Conservation (phyloP, 345 rosid genomes). For the Hevea brasiliensis region DNA sequence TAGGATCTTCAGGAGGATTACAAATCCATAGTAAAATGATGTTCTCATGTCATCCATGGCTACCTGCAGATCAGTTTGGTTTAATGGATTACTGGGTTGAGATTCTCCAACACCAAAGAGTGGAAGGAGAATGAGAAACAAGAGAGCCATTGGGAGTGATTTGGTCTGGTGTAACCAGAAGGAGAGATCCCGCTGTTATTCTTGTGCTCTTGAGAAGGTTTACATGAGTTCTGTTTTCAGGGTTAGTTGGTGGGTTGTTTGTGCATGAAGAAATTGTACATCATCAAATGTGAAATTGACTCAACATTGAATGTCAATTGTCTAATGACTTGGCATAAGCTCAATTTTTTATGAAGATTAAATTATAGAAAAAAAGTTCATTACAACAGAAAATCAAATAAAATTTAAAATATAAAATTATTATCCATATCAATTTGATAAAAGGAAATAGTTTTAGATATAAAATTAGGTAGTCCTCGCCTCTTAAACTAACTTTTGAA, state of each 20-base stretch:
- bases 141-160: conserved; percentile 18
- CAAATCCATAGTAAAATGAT: conserved; percentile 39
- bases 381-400: too few relatives aligned
- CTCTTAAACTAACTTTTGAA: too few relatives aligned
- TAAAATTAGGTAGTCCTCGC: too few relatives aligned
- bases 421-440: too few relatives aligned
- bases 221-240: neutral
- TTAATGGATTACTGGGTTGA: conserved; percentile 9
- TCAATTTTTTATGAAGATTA: too few relatives aligned
- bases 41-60: conserved; percentile 37
- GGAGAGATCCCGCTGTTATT: neutral
- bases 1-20: conserved; percentile 38
- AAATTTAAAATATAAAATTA: too few relatives aligned
- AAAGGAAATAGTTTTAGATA: too few relatives aligned
- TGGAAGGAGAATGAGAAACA: conserved; percentile 27
- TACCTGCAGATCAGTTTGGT: conserved; percentile 25
- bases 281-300: too few relatives aligned
- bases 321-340: too few relatives aligned
- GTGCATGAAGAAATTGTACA: neutral
- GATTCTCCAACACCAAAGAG: conserved; percentile 16
- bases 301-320: too few relatives aligned
- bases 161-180: neutral
- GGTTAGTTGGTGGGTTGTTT: conserved; percentile 4
- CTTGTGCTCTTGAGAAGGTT: neutral
- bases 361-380: too few relatives aligned